Evolutionary conservation across 345 rosid species (phyloP), one percentile per base, ranked within the genome.

Genomic region (Hevea brasiliensis): DNA sequence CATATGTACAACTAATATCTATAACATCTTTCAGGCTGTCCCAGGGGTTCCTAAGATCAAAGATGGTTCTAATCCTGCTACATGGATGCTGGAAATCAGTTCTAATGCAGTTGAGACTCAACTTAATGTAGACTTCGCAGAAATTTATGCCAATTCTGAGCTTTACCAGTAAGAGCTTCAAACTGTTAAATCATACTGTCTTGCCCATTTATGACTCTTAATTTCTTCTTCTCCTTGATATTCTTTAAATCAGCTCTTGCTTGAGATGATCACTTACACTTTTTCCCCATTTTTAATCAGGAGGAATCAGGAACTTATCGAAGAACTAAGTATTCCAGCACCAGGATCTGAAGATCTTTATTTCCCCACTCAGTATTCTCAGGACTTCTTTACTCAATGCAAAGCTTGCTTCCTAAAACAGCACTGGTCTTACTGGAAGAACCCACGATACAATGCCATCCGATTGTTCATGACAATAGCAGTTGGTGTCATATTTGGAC

Each of bases 21-120:
- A 6, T 24, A 44, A 6, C 32, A 17, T 23, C 48, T 53, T 51
- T 27, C 51, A 77, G 80, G 66, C 61, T 18, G 29, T 65, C 21
- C 71, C 42, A 29, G 80, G 75, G 18, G 75, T 77, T 41, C 66
- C 67, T 48, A 71, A 57, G 53, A 77, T 77, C 56, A 72, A 48
- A 59, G 72, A 65, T 18, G 80, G 80, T 24, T 65, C 57, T 23
- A 77, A 71, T 65, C 76, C 80, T 47, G 80, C 76, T 32, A 77
- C 80, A 18, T 77, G 80, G 80, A 77, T 77, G 80, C 37, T 77
- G 17, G 80, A 77, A 7, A 48, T 77, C 24, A 77, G 62, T 40
- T 71, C 75, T 13, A 27, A 53, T 6, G 80, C 75, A 13, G 61
- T 27, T 1, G 76, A 77, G 27, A 0, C 67, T 48, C 75, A 65